Base-by-base conservation (phyloP, 1,139 yeast genomes). In the Tardiomyces digboiensis region DNA sequence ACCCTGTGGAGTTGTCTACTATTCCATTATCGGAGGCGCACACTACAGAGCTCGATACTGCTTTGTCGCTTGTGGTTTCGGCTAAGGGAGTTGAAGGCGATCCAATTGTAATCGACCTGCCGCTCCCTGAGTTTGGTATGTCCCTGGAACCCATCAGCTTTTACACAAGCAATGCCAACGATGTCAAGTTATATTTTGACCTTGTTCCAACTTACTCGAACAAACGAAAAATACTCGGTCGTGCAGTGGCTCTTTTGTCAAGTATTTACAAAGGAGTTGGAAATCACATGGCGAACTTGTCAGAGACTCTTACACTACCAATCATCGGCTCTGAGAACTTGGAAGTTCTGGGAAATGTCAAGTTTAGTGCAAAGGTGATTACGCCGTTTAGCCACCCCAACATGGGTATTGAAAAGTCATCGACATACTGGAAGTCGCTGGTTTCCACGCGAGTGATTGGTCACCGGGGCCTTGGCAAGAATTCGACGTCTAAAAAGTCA, bases 401-500 rank as follows among this genome's bases (percentile, higher is more conserved):
- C 29, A 78, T 84, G 80, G 75, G 76, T 7, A 66, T 84, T 20
- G 77, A 75, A 40, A 74, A 84, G 56, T 77, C 89, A 2, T 85
- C 86, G 45, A 83, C 94, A 1, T 89, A 88, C 64, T 91, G 97
- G 97, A 86, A 85, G 59, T 87, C 91, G 36, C 69, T 87, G 49
- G 89, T 83, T 3, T 78, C 93, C 0, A 86, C 97, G 1, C 73
- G 96, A 50, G 95, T 91, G 33, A 91, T 91, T 65, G 98, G 98
- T 1, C 98, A 91, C 60, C 78, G 98, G 57, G 98, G 98, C 7
- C 70, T 88, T 52, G 98, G 98, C 52, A 89, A 88, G 67, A 91
- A 91, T 64, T 75, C 78, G 50, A 54, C 67, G 19, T 74, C 76
- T 41, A 75, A 82, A 44, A 80, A 78, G 51, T 84, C 95, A 5